phyloP scores from a whole-genome alignment of 1,139 yeast genomes.

The Candida albicans region DNA sequence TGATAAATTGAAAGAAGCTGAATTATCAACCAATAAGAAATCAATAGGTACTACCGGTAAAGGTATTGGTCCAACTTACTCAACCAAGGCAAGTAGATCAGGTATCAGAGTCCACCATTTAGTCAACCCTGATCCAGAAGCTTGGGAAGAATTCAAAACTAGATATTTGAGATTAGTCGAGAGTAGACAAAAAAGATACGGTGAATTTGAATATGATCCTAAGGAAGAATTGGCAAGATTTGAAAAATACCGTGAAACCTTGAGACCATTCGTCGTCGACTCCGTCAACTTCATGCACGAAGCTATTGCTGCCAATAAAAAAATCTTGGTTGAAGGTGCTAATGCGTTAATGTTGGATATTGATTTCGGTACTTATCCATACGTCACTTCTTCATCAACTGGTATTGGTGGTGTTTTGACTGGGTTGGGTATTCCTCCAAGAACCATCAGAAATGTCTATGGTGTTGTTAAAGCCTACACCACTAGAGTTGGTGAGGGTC shows the following conservation, averaged over 20 bases:
- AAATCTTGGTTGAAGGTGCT: constrained; percentile 95
- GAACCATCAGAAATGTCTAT: constrained; percentile 69
- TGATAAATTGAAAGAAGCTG: constrained; percentile 92
- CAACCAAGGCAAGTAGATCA: constrained; percentile 95
- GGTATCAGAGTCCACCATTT: constrained; percentile 97
- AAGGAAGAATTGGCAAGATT: constrained; percentile 79
- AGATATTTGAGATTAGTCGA: constrained; percentile 75
- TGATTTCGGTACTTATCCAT: constrained; percentile 98
- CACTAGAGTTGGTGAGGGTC: constrained; percentile 99
- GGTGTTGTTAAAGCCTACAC: constrained; percentile 99
- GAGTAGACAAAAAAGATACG: constrained; percentile 86
- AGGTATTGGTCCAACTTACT: constrained; percentile 98
- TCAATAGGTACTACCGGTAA: constrained; percentile 98
- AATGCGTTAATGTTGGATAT: constrained; percentile 97
- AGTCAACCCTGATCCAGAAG: constrained; percentile 82
- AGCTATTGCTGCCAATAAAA: constrained; percentile 75
- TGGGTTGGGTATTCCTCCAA: constrained; percentile 95
- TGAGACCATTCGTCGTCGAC: constrained; percentile 92
- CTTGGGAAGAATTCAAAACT: constrained; percentile 89
- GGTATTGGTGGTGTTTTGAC: constrained; percentile 98
- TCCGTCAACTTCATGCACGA: constrained; percentile 87
- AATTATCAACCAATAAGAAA: constrained; percentile 79
- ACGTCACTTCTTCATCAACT: constrained; percentile 92
- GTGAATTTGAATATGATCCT: constrained; percentile 83
- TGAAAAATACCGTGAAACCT: constrained; percentile 67